These are phyloP conservation scores for Kwoniella bestiolae DNA, from an alignment of 768 basidiomycete genomes.

Conservation along the genomic window DNA sequence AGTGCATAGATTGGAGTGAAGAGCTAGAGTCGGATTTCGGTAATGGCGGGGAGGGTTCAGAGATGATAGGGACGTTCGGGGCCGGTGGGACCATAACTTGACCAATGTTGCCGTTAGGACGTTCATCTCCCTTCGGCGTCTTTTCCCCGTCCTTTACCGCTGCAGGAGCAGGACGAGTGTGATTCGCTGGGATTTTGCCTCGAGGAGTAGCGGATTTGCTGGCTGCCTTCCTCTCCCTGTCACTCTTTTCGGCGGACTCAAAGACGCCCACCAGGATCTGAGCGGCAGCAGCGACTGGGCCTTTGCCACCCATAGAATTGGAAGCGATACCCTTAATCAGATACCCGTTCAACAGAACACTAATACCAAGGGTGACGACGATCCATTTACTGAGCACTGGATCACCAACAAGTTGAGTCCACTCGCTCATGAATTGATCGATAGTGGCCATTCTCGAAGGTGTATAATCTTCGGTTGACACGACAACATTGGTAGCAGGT, in stretches of 20 bases:
- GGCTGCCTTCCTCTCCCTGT: conserved; percentile 32
- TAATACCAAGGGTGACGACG: conserved; percentile 80
- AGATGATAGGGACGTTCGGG: conserved; percentile 45
- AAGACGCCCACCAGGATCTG: conserved; percentile 58
- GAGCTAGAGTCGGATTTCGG: conserved; percentile 19
- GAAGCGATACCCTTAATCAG: conserved; percentile 71
- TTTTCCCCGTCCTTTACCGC: conserved; percentile 45
- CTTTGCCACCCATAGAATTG: conserved; percentile 57
- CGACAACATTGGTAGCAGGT: conserved; percentile 47
- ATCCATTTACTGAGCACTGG: conserved; percentile 95
- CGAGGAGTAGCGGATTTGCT: conserved; percentile 36
- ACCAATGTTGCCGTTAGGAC: conserved; percentile 29
- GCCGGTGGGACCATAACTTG: conserved; percentile 40
- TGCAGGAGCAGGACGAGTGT: conserved; percentile 36
- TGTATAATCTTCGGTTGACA: conserved; percentile 35
- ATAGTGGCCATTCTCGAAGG: conserved; percentile 62
- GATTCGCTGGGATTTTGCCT: conserved; percentile 20
- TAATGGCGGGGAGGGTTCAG: conserved; percentile 19
- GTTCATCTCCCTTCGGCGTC: conserved; percentile 43
- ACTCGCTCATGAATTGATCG: conserved; percentile 84
- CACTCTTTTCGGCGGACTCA: conserved; percentile 33
- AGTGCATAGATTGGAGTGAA: conserved; percentile 27
- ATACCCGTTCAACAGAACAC: conserved; percentile 88
- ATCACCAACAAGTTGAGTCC: conserved; percentile 90
- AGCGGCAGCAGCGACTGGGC: conserved; percentile 59